Evolutionary conservation across 2,329 filamentous ascomycete species (phyloP).

Genomic region (Xylariomycetidae sp.): DNA sequence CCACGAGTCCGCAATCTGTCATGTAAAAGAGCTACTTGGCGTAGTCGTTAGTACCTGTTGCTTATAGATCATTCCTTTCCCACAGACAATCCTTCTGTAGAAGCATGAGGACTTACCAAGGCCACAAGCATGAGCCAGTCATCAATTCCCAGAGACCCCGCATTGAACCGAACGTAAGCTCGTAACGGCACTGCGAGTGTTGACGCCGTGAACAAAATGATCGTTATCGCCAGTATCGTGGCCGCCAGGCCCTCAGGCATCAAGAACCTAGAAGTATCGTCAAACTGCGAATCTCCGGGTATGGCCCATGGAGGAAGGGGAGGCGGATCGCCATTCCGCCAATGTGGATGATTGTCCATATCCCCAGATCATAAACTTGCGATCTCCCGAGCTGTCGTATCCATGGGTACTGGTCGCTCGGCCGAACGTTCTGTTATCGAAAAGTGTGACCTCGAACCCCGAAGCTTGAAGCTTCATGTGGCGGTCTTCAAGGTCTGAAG

Average conservation of each 20-base stretch:
- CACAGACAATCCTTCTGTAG: neutral
- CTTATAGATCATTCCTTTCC: neutral
- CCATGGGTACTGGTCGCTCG: too few species aligned
- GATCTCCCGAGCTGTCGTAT: too few species aligned
- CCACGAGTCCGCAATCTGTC: neutral
- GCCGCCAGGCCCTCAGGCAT: neutral
- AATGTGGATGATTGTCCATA: too few species aligned
- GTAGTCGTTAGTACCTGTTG: neutral
- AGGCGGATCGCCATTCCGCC: too few species aligned
- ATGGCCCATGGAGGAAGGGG: too few species aligned
- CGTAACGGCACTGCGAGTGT: neutral
- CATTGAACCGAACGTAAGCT: neutral
- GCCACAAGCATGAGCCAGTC: neutral
- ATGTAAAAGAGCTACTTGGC: neutral
- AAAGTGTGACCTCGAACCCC: too few species aligned
- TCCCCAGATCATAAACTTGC: too few species aligned
- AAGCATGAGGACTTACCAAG: neutral
- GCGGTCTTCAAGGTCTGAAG: too few species aligned
- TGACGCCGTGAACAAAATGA: conserved; percentile 1
- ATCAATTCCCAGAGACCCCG: neutral
- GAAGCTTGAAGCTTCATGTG: neutral
- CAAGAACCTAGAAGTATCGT: neutral
- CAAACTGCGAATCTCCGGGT: too few species aligned
- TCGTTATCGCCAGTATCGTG: neutral
- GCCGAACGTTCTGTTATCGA: too few species aligned